Percentiles rank a stretch among this genome's conserved stretches.
phyloP scores from a whole-genome alignment of 2,329 filamentous ascomycete genomes.

The Sporothrix brunneoviolacea region DNA sequence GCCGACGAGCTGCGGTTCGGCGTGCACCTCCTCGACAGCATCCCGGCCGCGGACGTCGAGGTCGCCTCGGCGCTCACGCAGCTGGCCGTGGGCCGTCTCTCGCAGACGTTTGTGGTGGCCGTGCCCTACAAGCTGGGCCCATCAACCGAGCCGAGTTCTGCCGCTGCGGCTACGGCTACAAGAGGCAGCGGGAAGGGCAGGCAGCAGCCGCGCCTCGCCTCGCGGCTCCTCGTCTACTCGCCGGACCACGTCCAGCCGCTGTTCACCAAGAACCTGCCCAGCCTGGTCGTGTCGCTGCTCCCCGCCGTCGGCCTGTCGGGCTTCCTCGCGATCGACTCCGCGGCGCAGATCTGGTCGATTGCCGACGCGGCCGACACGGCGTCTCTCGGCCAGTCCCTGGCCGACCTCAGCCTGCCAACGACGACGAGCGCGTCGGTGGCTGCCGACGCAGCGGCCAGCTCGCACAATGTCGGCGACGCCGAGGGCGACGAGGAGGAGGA shows the following conservation, averaged over 20 bases:
- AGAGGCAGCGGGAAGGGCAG: no score
- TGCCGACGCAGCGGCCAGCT: constrained; percentile 30
- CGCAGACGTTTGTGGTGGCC: constrained; percentile 60
- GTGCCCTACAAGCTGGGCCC: constrained; percentile 31
- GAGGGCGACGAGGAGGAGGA: constrained; percentile 21
- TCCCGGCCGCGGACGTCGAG: constrained; percentile 22
- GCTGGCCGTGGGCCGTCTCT: constrained; percentile 63
- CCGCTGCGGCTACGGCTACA: neutral
- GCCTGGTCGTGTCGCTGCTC: constrained; percentile 59
- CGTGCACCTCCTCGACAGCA: constrained; percentile 44
- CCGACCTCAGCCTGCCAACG: constrained; percentile 41
- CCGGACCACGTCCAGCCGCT: constrained; percentile 49
- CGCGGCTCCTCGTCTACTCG: constrained; percentile 61
- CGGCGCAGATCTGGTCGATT: constrained; percentile 62
- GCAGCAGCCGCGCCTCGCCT: constrained; percentile 30
- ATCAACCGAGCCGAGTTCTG: neutral
- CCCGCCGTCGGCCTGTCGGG: constrained; percentile 59
- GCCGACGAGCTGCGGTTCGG: constrained; percentile 66
- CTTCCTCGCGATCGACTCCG: constrained; percentile 69
- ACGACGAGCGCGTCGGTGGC: constrained; percentile 34
- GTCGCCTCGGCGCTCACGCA: constrained; percentile 44
- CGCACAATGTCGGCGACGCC: constrained; percentile 21
- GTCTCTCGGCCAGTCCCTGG: constrained; percentile 47
- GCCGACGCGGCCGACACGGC: constrained; percentile 52
- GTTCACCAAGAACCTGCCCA: constrained; percentile 48